These are phyloP conservation scores for Ceratocystis cacaofunesta DNA, from an alignment of 2,329 filamentous ascomycete genomes.

Conservation along the genomic window DNA sequence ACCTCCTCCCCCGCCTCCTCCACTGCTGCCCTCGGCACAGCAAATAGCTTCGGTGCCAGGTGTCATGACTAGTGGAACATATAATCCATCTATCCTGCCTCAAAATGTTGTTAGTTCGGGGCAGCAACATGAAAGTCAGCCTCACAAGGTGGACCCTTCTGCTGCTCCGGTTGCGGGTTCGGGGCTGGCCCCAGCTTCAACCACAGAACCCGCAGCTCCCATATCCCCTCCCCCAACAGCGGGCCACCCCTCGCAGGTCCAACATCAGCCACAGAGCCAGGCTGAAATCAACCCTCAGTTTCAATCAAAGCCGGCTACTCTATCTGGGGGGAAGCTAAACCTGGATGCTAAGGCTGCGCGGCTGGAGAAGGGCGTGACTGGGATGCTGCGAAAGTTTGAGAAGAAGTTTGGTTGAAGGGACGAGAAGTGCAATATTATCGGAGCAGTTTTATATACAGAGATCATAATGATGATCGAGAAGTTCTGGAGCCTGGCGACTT, in stretches of 20 bases:
- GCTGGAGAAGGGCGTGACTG: conserved; percentile 54
- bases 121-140: conserved; percentile 3
- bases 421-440: background rate
- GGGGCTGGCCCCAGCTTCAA: conserved; percentile 18
- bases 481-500: too few species aligned
- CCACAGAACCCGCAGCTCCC: conserved; percentile 7
- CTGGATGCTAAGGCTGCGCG: conserved; percentile 51
- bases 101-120: conserved; percentile 8
- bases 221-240: conserved; percentile 20
- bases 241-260: conserved; percentile 32
- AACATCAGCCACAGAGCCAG: conserved; percentile 1
- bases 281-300: background rate
- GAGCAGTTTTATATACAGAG: background rate
- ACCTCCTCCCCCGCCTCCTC: conserved; percentile 28
- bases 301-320: background rate
- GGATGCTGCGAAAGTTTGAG: conserved; percentile 64
- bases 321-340: conserved; percentile 28
- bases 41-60: conserved; percentile 14
- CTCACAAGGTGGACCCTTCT: background rate
- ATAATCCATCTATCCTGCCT: conserved; percentile 2
- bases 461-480: background rate
- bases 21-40: conserved; percentile 22
- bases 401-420: conserved; percentile 46
- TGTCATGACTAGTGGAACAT: conserved; percentile 20
- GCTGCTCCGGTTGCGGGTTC: conserved; percentile 17